phyloP scores from a whole-genome alignment of 2,329 filamentous ascomycete genomes.

The Blumeriella jaapii region DNA sequence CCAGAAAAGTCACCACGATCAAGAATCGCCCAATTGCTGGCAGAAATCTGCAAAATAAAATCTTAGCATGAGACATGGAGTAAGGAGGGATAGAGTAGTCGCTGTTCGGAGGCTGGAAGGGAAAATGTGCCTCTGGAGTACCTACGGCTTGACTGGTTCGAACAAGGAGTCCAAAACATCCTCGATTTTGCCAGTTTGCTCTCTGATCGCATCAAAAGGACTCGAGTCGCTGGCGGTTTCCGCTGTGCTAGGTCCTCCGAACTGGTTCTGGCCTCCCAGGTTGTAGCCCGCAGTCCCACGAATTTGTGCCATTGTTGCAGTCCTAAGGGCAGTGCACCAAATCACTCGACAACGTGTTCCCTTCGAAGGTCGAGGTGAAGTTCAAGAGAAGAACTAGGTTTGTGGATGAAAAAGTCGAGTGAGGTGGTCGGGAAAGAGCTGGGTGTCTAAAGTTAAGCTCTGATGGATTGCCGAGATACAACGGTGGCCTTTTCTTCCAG shows the following conservation, averaged over 20 bases:
- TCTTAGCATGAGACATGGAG: too few relatives aligned
- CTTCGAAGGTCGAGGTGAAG: conserved; percentile 3
- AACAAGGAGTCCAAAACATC: conserved; percentile 78
- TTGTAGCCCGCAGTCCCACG: conserved; percentile 39
- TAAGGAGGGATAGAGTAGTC: too few relatives aligned
- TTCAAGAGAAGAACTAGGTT: neutral
- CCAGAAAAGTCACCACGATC: conserved; percentile 96
- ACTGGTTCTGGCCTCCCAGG: conserved; percentile 28
- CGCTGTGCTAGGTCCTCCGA: conserved; percentile 27
- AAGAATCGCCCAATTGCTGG: conserved; percentile 93
- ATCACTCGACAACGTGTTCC: conserved; percentile 7
- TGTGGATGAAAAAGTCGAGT: neutral
- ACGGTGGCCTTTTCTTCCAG: conserved; percentile 5
- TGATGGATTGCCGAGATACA: conserved; percentile 5
- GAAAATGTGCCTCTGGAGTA: conserved; percentile 21
- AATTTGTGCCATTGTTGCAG: conserved; percentile 42
- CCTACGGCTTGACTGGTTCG: conserved; percentile 91
- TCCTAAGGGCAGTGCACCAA: conserved; percentile 22
- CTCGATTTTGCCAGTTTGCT: conserved; percentile 98
- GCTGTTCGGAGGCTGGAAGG: conserved; percentile 3
- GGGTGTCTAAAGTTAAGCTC: conserved; percentile 4
- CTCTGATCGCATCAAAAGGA: conserved; percentile 70
- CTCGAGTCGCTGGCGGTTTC: conserved; percentile 27
- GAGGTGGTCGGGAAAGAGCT: conserved; percentile 2
- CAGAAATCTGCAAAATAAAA: conserved; percentile 53